Base-by-base conservation (phyloP, 805 yeast species). In the Kluyveromyces lactis region DNA sequence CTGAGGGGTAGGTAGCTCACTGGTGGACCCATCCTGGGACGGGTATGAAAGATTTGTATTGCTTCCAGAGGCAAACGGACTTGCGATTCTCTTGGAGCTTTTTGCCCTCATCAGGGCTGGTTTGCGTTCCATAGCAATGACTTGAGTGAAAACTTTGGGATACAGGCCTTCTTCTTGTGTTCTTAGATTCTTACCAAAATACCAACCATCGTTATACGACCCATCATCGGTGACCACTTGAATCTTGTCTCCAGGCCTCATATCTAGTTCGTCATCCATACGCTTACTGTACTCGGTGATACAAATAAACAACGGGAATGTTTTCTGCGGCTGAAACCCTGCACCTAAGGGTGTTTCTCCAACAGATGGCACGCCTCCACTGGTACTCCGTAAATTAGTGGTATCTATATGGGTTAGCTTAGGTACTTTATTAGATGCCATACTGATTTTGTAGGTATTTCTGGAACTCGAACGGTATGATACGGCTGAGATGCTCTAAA, bases 131-230 rank as follows among this genome's bases (percentile, higher is more conserved):
- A 58, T 51, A 21, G 61, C 64, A 4, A 65, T 60, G 8, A 73
- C 56, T 49, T 80, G 80, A 1, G 97, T 89, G 60, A 90, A 90
- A 3, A 86, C 77, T 48, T 83, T 84, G 11, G 98, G 98, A 55
- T 87, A 92, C 31, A 90, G 66, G 0, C 98, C 98, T 10, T 86
- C 90, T 39, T 75, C 72, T 39, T 76, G 74, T 0, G 90, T 79
- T 36, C 73, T 55, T 36, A 86, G 55, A 50, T 89, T 89, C 43
- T 77, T 79, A 3, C 96, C 95, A 72, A 85, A 82, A 56, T 81
- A 92, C 99, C 99, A 92, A 13, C 97, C 97, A 61, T 92, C 97
- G 51, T 85, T 83, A 60, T 83, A 92, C 54, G 86, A 96, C 45
- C 81, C 75, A 62, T 92, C 98, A 61, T 87, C 96, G 32, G 95